Conservation (phyloP, 805 yeast species). For the Debaryomyces maramus region DNA sequence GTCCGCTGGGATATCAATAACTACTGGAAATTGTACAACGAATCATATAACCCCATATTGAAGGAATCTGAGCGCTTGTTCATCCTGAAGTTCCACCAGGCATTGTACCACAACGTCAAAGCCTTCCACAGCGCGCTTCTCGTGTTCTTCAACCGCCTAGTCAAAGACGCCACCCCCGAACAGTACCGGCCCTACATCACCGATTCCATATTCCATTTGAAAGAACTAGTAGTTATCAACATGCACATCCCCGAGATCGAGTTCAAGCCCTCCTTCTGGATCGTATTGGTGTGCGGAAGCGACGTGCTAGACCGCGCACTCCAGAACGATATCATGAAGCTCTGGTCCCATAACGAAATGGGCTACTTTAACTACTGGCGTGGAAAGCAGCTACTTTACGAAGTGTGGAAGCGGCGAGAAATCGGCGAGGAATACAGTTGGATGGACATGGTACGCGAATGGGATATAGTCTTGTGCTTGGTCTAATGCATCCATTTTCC, state of each 20-base stretch:
- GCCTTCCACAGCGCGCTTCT: slow-evolving; percentile 45
- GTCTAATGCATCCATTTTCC: slow-evolving; percentile 21
- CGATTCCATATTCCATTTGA: slow-evolving; percentile 35
- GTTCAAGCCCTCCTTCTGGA: slow-evolving; percentile 50
- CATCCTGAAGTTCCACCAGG: slow-evolving; percentile 40
- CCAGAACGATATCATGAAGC: slow-evolving; percentile 31
- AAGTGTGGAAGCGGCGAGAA: slow-evolving; percentile 48
- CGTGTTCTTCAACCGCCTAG: slow-evolving; percentile 46
- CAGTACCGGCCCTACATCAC: slow-evolving; percentile 35
- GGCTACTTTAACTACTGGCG: slow-evolving; percentile 49
- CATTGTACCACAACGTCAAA: slow-evolving; percentile 35
- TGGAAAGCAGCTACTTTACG: slow-evolving; percentile 52
- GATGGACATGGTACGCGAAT: slow-evolving; percentile 54
- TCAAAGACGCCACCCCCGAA: slow-evolving; percentile 41
- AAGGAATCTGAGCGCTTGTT: slow-evolving; percentile 19
- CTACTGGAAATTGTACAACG: slow-evolving; percentile 40
- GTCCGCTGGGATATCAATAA: slow-evolving; percentile 44
- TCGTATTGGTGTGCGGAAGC: slow-evolving; percentile 43
- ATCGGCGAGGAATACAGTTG: slow-evolving; percentile 42
- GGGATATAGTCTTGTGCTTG: slow-evolving; percentile 47
- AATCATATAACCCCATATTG: slow-evolving; percentile 9
- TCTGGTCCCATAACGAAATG: slow-evolving; percentile 30
- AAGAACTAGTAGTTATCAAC: slow-evolving; percentile 19
- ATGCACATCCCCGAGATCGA: slow-evolving; percentile 13
- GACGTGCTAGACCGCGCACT: slow-evolving; percentile 32